Base-by-base conservation (phyloP, 2,329 filamentous ascomycete genomes). In the Lecanosticta acicola region DNA sequence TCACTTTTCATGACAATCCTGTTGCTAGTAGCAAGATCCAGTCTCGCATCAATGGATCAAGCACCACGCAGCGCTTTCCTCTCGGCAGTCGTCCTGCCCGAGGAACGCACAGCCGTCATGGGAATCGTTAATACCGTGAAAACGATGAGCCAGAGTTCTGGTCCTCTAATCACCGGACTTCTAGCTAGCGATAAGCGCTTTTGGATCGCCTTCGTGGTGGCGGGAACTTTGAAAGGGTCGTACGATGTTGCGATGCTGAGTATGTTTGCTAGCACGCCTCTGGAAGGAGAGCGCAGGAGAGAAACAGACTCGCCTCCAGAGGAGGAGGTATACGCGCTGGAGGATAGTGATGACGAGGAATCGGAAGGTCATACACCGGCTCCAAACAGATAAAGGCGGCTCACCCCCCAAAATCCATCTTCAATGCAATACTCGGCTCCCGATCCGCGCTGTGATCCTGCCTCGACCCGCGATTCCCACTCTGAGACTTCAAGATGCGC, bases 361-460 rank as follows among this genome's bases (percentile, higher is more conserved):
- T 4, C 21, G 8, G n/a, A 14, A 32, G 38, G 7, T 4, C 32
- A 34, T 34, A 13, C 5, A 14, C 32, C 13, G 29, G 26, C 26
- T 29, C 24, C 24, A 11, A 41, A 33, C 35, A 32, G 26, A 32
- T 41, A 17, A 20, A 19, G 14, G 29, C 14, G 19, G 10, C 11
- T 48, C 39, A 41, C 11, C 53, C 48, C 4, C 57, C 51, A 49
- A 98, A 97, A 66, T 95, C 77, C 86, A 97, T 94, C 76, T 94
- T 93, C 62, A 98, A 68, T 43, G 88, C 88, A 74, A 98, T 98
- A 53, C 75, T 93, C 10, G 93, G 93, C 66, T 74, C 72, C 35
- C 67, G 71, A 39, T 71, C 80, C 20, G 71, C 77, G 2, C 42
- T 50, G 4, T 45, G 39, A 36, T 47, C 73, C 70, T 48, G 70